Base-by-base conservation (phyloP, 768 basidiomycete genomes). In the Peribolospora kevripleyi region DNA sequence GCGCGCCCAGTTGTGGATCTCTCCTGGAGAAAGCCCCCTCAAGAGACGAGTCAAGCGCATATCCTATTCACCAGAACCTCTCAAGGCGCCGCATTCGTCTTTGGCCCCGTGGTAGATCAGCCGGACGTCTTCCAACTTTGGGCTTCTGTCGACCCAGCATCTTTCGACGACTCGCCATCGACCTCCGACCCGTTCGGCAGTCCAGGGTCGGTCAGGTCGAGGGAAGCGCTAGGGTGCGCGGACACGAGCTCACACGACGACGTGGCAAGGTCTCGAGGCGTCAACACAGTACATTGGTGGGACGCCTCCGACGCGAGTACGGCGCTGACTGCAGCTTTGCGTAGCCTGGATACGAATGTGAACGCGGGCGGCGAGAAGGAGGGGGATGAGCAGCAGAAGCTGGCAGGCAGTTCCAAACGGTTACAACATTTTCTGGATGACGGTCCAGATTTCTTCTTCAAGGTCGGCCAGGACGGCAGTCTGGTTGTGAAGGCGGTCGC, bases 91-190 rank as follows among this genome's bases (percentile, higher is more conserved):
- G 51, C 58, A 8, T 59, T 57, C 48, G 48, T 63, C 41, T 63
- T 61, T 58, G 55, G 58, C 8, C 56, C 55, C 52, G 55, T 64
- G 42, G 58, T 62, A 39, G 63, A 64, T 56, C 59, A 63, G 43
- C 62, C 63, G 13, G 54, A 57, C 58, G 53, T 58, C 45, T 64
- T 63, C 52, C 57, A 55, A 1, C 56, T 64, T 4, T 61, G 56
- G 57, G 46, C 49, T 3, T 56, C 61, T 5, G 41, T 59, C 10
- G 3, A 46, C 59, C 7, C 47, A 55, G 45, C 46, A 55, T 6
- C 48, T 51, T 40, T 14, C 57, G 10, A 9, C 51, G 3, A 39
- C 7, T 50, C 55, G 7, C 38, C 41, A 7, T 52, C 53, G 3
- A 13, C 53, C 0, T 54, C 59, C 40, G 46, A 55, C 9, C 14